These are phyloP conservation scores for Phytophthora fragariae DNA, from an alignment of 352 stramenopile genomes.

Conservation along the genomic window DNA sequence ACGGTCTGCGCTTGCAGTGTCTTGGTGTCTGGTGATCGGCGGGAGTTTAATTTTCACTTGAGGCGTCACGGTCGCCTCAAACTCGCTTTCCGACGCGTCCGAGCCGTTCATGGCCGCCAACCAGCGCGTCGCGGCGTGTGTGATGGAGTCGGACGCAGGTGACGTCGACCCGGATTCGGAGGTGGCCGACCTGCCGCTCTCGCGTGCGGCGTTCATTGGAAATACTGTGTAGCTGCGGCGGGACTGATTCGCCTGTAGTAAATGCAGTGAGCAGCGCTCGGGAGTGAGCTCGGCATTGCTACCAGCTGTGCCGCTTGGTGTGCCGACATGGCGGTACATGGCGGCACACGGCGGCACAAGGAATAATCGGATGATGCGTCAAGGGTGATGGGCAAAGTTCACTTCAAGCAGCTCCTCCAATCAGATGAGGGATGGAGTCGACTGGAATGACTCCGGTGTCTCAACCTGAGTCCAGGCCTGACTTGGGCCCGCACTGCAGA, in stretches of 20 bases:
- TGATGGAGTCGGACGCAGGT: constrained; percentile 16
- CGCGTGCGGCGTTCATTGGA: constrained; percentile 10
- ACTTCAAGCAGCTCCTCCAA: constrained; percentile 27
- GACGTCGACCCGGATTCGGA: not conserved
- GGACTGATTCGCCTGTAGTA: not conserved
- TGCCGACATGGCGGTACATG: constrained; percentile 5
- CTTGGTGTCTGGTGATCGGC: not conserved
- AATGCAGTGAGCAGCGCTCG: not conserved
- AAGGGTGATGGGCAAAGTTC: not conserved
- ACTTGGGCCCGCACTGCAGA: not conserved
- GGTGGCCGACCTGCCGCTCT: not conserved
- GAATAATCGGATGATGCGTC: constrained; percentile 23
- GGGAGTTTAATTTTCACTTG: constrained; percentile 6
- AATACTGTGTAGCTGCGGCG: not conserved
- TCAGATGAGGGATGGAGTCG: constrained; percentile 1
- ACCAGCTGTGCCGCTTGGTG: constrained; percentile 30
- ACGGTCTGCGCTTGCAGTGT: not conserved
- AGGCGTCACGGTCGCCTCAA: constrained; percentile 7
- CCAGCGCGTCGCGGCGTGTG: constrained; percentile 32
- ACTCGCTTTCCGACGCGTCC: constrained; percentile 22
- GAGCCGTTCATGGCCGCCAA: constrained; percentile 30
- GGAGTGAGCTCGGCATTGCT: not conserved
- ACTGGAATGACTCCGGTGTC: not conserved
- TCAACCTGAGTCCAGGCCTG: too few relatives aligned
- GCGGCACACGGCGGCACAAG: not conserved